phyloP scores from a whole-genome alignment of 371 early-diverging fungal species.

The Mucor saturninus region DNA sequence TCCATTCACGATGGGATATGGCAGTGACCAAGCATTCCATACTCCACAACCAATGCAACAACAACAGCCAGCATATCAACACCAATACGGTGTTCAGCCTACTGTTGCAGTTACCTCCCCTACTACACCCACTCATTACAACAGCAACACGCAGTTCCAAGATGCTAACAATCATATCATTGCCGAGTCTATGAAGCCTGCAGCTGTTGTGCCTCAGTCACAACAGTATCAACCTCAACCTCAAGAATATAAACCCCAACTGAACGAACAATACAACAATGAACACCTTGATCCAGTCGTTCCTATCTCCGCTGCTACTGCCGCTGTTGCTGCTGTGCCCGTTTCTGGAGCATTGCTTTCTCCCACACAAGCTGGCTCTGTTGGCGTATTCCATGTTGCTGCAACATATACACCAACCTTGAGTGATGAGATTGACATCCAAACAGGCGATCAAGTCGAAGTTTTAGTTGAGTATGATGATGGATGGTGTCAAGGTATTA shows the following conservation, averaged over 20 bases:
- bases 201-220: conserved; percentile 10
- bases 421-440: conserved; percentile 71
- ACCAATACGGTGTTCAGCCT: conserved; percentile 19
- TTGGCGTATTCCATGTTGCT: conserved; percentile 59
- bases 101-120: conserved; percentile 9
- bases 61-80: conserved; percentile 15
- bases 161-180: conserved; percentile 31
- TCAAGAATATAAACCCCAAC: conserved; percentile 15
- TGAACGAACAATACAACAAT: not conserved
- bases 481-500: conserved; percentile 73
- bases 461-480: conserved; percentile 71
- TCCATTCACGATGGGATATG: conserved; percentile 58
- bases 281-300: not conserved
- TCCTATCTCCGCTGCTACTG: conserved; percentile 9
- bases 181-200: conserved; percentile 17
- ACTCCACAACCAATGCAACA: conserved; percentile 8
- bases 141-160: conserved; percentile 9
- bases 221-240: conserved; percentile 9
- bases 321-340: conserved; percentile 15
- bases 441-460: conserved; percentile 66
- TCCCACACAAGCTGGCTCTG: conserved; percentile 40
- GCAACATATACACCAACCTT: conserved; percentile 67
- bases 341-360: conserved; percentile 1
- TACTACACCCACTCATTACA: conserved; percentile 7
- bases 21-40: conserved; percentile 36